Evolutionary conservation across 768 basidiomycete species (phyloP).

Genomic region (Amanita muscaria): DNA sequence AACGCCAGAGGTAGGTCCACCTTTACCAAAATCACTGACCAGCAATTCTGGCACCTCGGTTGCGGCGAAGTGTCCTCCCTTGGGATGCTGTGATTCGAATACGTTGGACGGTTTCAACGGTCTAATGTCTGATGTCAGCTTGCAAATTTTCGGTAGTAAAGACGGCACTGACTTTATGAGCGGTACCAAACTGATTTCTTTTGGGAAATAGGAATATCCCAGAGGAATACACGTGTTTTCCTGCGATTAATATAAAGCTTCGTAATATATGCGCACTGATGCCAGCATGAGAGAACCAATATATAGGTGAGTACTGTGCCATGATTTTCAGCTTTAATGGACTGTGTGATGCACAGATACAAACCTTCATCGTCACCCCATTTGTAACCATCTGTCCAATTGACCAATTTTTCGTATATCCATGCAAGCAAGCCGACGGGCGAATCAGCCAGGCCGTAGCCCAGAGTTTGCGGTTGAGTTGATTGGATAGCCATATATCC

Average conservation of each 20-base stretch:
- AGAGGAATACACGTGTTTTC: slow-evolving; percentile 28
- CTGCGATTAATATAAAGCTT: slow-evolving; percentile 17
- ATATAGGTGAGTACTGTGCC: slow-evolving; percentile 44
- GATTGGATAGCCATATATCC: slow-evolving; percentile 35
- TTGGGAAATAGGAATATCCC: slow-evolving; percentile 45
- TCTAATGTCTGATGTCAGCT: slow-evolving; percentile 19
- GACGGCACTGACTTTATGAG: slow-evolving; percentile 18
- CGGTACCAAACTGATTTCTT: slow-evolving; percentile 29
- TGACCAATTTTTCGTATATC: slow-evolving; percentile 44
- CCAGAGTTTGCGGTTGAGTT: slow-evolving; percentile 44
- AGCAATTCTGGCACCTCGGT: slow-evolving; percentile 40
- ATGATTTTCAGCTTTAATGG: neutral
- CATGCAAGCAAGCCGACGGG: slow-evolving; percentile 45
- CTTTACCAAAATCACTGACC: slow-evolving; percentile 43
- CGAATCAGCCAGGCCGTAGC: slow-evolving; percentile 47
- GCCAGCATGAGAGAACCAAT: slow-evolving; percentile 52
- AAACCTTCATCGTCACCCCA: slow-evolving; percentile 53
- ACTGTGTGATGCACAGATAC: neutral
- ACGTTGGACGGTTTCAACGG: slow-evolving; percentile 35
- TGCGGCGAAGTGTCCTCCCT: slow-evolving; percentile 54
- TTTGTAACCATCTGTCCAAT: slow-evolving; percentile 42
- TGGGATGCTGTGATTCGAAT: slow-evolving; percentile 37
- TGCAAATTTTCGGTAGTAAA: neutral
- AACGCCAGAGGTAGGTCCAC: slow-evolving; percentile 39
- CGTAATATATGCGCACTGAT: slow-evolving; percentile 52